Evolutionary conservation across 2,329 filamentous ascomycete species (phyloP), one percentile per base, ranked within the genome.

Genomic region (Chrysosporium keratinophilum): DNA sequence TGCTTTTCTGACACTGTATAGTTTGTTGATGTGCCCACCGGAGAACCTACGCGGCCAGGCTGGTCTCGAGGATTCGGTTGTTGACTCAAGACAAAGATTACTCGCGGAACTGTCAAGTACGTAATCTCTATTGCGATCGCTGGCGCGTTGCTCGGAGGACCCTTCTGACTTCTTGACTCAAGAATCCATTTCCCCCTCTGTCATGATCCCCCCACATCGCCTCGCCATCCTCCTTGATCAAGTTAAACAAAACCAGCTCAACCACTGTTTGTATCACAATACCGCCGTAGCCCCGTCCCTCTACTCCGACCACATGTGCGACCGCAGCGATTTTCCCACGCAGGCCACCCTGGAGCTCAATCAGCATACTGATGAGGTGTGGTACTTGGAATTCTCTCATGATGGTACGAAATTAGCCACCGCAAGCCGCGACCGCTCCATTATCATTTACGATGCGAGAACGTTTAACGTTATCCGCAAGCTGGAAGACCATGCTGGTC

Each of bases 141-240:
- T 35, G 31, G n/a, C 34, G 4, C 43, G 23, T 19, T 44, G 17
- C 28, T 5, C 9, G 19, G 37, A 10, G 14, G 28, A 34, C 42
- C 5, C n/a, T 34, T 50, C 48, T 46, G 33, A 57, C 35, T 37
- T 28, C 17, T 39, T 56, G 67, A 52, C 72, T 56, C 15, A 61
- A 91, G 87, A 79, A 74, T 95, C 82, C 54, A 95, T 98, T 67
- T 95, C 93, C 1, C 91, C 93, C 0, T 93, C 89, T 3, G 87
- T 95, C 43, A 97, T 98, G 90, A 85, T 98, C 52, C 93, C 93
- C 1, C 88, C 95, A 64, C 87, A 93, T 67, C 84, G 93, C 5
- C 76, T 98, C 43, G 88, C 88, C 1, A 78, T 83, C 34, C 75
- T 98, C 14, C 74, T 98, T 50, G 78, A 90, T 54, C 83, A 94